Conservation (phyloP, 2,329 filamentous ascomycete genomes). For the Ophiostoma perfectum region DNA sequence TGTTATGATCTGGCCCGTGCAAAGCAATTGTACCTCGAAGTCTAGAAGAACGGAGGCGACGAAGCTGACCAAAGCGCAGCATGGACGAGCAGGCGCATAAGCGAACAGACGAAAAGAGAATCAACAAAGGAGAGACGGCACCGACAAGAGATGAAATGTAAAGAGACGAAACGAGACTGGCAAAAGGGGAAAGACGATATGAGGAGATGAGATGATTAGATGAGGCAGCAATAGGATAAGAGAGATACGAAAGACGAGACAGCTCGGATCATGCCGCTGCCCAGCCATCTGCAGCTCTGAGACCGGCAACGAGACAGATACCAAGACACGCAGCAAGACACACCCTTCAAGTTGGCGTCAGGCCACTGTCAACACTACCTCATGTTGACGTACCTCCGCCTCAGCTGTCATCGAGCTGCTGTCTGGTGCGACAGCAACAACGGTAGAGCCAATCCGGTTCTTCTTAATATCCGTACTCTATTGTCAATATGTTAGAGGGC, state of each 20-base stretch:
- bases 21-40: background rate
- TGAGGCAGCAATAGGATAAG: background rate
- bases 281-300: background rate
- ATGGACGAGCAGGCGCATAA: background rate
- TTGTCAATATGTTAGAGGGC: too few species aligned
- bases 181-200: background rate
- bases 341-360: background rate
- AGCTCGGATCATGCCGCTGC: background rate
- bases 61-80: background rate
- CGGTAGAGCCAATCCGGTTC: too few species aligned
- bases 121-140: background rate
- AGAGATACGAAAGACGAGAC: background rate
- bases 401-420: too few species aligned
- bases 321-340: background rate
- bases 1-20: background rate
- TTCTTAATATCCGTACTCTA: too few species aligned
- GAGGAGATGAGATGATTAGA: background rate
- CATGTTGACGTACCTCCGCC: too few species aligned
- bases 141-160: too few species aligned
- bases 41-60: background rate
- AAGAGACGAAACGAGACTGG: background rate
- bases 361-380: too few species aligned
- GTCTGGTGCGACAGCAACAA: too few species aligned
- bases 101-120: background rate
- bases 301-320: slow-evolving; percentile 3